A percentile compares a stretch with the other conserved stretches of the same genome.
Evolutionary conservation across 2,329 filamentous ascomycete genomes (phyloP).

Genomic region (Colletotrichum orbiculare): DNA sequence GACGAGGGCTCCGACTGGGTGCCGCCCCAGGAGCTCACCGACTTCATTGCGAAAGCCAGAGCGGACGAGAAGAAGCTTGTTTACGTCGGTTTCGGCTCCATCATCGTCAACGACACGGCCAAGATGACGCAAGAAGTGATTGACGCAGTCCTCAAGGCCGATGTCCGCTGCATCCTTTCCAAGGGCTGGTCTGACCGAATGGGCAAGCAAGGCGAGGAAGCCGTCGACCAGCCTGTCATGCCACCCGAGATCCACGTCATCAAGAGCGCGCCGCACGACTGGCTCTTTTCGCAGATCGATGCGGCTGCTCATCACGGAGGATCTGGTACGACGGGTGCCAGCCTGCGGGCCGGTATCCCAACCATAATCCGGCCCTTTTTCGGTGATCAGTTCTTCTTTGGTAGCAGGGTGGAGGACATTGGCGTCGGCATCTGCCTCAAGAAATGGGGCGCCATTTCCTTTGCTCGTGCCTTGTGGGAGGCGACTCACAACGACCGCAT

Average conservation of each 20-base stretch:
- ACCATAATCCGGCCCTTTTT: conserved; percentile 98
- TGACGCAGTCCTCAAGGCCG: conserved; percentile 88
- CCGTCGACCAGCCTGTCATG: conserved; percentile 69
- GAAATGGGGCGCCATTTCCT: conserved; percentile 87
- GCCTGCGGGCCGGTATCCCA: conserved; percentile 87
- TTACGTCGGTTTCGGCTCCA: conserved; percentile 96
- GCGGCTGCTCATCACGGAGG: conserved; percentile 95
- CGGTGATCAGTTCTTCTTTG: conserved; percentile 98
- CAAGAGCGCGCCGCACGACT: conserved; percentile 92
- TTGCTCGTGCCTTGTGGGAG: conserved; percentile 90
- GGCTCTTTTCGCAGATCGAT: conserved; percentile 94
- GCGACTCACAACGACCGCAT: conserved; percentile 91
- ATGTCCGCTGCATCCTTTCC: conserved; percentile 92
- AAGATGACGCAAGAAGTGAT: conserved; percentile 94
- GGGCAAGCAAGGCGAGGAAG: conserved; percentile 47
- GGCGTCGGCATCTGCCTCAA: conserved; percentile 91
- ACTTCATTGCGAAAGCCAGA: conserved; percentile 87
- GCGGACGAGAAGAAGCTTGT: conserved; percentile 89
- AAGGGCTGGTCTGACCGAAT: conserved; percentile 95
- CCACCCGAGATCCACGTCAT: conserved; percentile 88
- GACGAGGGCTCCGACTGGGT: conserved; percentile 77
- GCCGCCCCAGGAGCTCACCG: conserved; percentile 78
- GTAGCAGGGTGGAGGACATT: conserved; percentile 87
- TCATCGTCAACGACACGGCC: conserved; percentile 89
- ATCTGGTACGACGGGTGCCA: conserved; percentile 93